These are phyloP conservation scores for Coprinellus aureogranulatus DNA, from an alignment of 768 basidiomycete species.

Conservation along the genomic window DNA sequence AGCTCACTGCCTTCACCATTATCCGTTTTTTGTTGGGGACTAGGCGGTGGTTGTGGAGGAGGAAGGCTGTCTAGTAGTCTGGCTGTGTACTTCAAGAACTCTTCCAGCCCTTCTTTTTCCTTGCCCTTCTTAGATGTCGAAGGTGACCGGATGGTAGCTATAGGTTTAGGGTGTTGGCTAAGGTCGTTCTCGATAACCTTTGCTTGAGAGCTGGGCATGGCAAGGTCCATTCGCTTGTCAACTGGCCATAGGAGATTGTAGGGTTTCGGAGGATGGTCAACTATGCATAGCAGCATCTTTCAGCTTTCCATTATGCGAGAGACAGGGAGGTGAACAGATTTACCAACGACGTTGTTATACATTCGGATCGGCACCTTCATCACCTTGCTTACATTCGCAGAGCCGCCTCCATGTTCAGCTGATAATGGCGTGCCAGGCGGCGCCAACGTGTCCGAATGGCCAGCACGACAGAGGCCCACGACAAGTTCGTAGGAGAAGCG, in stretches of 20 bases:
- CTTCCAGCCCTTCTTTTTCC: slow-evolving; percentile 28
- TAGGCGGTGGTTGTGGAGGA: slow-evolving; percentile 10
- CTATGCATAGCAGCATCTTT: slow-evolving; percentile 23
- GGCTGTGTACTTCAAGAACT: slow-evolving; percentile 53
- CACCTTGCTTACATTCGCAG: slow-evolving; percentile 53
- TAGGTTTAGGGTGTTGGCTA: not conserved
- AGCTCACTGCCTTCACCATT: not conserved
- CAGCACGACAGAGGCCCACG: slow-evolving; percentile 81
- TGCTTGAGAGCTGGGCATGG: slow-evolving; percentile 33
- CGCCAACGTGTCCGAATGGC: slow-evolving; percentile 14
- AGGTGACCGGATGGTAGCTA: not conserved
- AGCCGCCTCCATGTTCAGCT: not conserved
- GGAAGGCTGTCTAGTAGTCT: slow-evolving; percentile 49
- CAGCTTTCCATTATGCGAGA: too few relatives aligned
- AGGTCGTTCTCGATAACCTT: slow-evolving; percentile 35
- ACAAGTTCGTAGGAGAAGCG: slow-evolving; percentile 87
- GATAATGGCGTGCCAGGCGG: slow-evolving; percentile 13
- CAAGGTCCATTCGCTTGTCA: slow-evolving; percentile 33
- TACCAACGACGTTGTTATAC: slow-evolving; percentile 84
- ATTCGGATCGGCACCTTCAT: slow-evolving; percentile 91
- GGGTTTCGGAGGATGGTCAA: slow-evolving; percentile 53
- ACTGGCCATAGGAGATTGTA: slow-evolving; percentile 89
- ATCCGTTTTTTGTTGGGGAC: not conserved
- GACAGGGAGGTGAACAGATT: too few relatives aligned
- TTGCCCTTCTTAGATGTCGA: slow-evolving; percentile 13